phyloP scores from a whole-genome alignment of 2,329 filamentous ascomycete genomes.

The Hypomyces perniciosus region DNA sequence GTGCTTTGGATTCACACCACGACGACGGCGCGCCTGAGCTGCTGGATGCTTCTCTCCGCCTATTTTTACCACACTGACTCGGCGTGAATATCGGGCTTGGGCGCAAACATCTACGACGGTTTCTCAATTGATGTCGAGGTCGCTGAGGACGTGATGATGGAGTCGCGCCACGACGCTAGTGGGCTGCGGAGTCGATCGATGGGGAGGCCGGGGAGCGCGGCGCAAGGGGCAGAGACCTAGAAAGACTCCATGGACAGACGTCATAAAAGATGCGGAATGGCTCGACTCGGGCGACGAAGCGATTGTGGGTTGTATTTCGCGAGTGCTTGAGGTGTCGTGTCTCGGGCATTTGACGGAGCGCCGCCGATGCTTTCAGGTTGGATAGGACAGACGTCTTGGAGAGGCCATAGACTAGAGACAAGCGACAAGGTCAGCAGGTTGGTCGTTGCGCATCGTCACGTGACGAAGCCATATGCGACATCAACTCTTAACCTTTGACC shows the following conservation, averaged over 20 bases:
- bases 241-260: constrained; percentile 8
- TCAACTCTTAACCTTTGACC: no score
- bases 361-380: neutral
- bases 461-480: no score
- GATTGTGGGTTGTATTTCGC: neutral
- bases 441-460: no score
- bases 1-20: constrained; percentile 23
- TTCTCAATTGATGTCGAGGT: constrained; percentile 7
- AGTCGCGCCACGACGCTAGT: constrained; percentile 17
- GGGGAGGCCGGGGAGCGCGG: constrained; percentile 9
- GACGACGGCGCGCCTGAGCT: constrained; percentile 11
- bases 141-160: constrained; percentile 14
- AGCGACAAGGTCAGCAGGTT: no score
- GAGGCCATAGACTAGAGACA: no score
- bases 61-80: constrained; percentile 5
- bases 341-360: no score
- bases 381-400: no score
- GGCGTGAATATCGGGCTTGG: constrained; percentile 5
- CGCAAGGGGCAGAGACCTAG: constrained; percentile 3
- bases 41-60: neutral
- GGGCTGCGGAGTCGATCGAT: constrained; percentile 15
- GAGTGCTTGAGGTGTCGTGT: no score
- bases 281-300: neutral
- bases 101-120: constrained; percentile 17
- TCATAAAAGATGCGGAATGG: neutral